Percentiles rank a stretch among this genome's conserved stretches.
phyloP scores from a whole-genome alignment of 345 rosid genomes.

The Litchi chinensis region DNA sequence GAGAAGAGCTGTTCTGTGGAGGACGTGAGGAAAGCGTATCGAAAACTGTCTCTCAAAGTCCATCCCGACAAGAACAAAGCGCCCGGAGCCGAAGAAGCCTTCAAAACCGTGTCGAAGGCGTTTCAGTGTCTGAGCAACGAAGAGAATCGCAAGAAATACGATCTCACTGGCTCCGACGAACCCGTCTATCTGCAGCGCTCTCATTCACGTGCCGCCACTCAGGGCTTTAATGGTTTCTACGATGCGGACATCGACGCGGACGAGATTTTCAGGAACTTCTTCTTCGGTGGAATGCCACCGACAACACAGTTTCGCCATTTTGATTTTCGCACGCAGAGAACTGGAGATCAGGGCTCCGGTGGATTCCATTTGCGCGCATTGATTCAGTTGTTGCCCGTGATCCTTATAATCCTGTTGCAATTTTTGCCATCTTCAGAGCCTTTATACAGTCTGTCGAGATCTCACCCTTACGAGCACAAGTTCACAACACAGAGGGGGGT shows the following conservation, averaged over 20 bases:
- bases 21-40: slow-evolving; percentile 80
- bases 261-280: slow-evolving; percentile 92
- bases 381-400: slow-evolving; percentile 79
- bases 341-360: slow-evolving; percentile 49
- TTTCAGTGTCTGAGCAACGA: slow-evolving; percentile 89
- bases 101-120: slow-evolving; percentile 82
- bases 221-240: slow-evolving; percentile 61
- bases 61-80: slow-evolving; percentile 96
- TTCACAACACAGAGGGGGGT: slow-evolving; percentile 71
- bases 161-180: slow-evolving; percentile 77
- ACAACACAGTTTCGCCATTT: slow-evolving; percentile 73
- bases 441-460: slow-evolving; percentile 59
- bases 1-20: slow-evolving; percentile 71
- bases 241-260: slow-evolving; percentile 85
- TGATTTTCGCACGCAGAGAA: slow-evolving; percentile 64
- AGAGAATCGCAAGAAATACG: slow-evolving; percentile 69
- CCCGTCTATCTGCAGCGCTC: slow-evolving; percentile 57
- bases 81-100: slow-evolving; percentile 94
- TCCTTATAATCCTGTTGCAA: slow-evolving; percentile 68
- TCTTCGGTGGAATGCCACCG: slow-evolving; percentile 85
- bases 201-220: slow-evolving; percentile 36
- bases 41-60: slow-evolving; percentile 86
- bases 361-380: slow-evolving; percentile 66
- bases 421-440: slow-evolving; percentile 84
- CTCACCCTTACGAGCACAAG: slow-evolving; percentile 79